Conservation (phyloP, 495 filamentous ascomycete genomes). For the Daldinia decipiens region DNA sequence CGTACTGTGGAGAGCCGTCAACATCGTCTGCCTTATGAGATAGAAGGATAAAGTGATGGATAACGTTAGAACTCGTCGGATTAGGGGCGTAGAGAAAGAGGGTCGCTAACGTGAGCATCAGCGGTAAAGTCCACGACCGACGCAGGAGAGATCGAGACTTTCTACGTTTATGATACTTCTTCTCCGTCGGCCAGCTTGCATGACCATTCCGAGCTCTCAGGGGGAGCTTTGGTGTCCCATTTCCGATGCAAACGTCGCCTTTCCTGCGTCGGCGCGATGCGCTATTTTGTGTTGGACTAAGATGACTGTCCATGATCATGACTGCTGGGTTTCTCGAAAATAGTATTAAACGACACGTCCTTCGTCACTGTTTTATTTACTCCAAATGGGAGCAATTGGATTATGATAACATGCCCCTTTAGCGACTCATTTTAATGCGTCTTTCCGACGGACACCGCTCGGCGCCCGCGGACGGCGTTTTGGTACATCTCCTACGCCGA, state of each 20-base stretch:
- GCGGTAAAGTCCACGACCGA: slow-evolving; percentile 79
- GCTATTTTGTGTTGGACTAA: background rate
- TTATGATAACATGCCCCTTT: background rate
- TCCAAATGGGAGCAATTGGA: too few relatives aligned
- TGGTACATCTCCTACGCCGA: background rate
- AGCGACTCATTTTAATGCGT: background rate
- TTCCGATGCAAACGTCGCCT: background rate
- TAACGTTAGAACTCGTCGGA: slow-evolving; percentile 60
- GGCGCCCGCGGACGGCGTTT: slow-evolving; percentile 1
- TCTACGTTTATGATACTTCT: slow-evolving; percentile 58
- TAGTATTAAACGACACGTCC: background rate
- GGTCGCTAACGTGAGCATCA: slow-evolving; percentile 71
- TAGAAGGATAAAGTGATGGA: background rate
- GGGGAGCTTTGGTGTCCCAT: background rate
- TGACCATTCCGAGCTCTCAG: background rate
- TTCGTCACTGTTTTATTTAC: background rate
- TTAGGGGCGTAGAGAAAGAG: slow-evolving; percentile 76
- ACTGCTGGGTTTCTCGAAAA: background rate
- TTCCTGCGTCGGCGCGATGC: background rate
- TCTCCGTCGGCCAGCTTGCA: slow-evolving; percentile 2
- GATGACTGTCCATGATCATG: background rate
- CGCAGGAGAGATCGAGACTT: slow-evolving; percentile 67
- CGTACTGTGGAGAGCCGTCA: background rate
- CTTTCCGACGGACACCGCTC: background rate
- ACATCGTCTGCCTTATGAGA: background rate